Base-by-base conservation (phyloP, 1,284 basidiomycete species). In the Puccinia polysora region DNA sequence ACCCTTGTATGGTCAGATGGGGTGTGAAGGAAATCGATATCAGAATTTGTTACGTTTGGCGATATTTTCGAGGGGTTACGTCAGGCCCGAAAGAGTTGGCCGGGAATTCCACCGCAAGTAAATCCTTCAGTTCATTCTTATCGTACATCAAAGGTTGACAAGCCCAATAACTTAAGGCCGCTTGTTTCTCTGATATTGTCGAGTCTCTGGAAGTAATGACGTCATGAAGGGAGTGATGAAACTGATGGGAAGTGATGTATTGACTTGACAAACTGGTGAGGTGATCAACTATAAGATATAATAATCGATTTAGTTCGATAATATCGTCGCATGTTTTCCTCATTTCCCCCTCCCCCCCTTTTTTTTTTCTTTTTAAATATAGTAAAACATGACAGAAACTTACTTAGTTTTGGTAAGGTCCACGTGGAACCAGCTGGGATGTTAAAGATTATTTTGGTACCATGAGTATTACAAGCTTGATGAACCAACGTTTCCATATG, bases 151-250 rank as follows among this genome's bases (percentile, higher is more conserved):
- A 38, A 23, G 68, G 68, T 40, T 70, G 68, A 38, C 56, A 70
- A 70, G 56, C 58, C 68, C 68, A 70, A 60, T 70, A 70, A 30
- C 68, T 70, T 23, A 70, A 59, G 12, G 47, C 68, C 7, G 68
- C 68, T 53, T 70, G 56, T 70, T 70, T 70, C 30, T 70, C 58
- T 10, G n/a, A 15, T 18, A 43, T 47, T 15, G 58, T 28, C 30
- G 18, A 32, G 20, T 70, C 30, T 14, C 32, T 32, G 12, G 58
- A 62, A 34, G 30, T 36, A 12, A 70, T 60, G 14, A 52, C 58
- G 4, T 62, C 20, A 20, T 40, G 25, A 10, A 70, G 45, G 5
- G 20, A 34, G 28, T 59, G 43, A 36, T 62, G 38, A 18, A 70
- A 50, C 25, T 38, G 23, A 12, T 62, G 23, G 5, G 58, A 62